A percentile compares a stretch with the other conserved stretches of the same genome.
Evolutionary conservation across 1,284 basidiomycete genomes (phyloP).

Genomic region (Sphagnurus paluster): DNA sequence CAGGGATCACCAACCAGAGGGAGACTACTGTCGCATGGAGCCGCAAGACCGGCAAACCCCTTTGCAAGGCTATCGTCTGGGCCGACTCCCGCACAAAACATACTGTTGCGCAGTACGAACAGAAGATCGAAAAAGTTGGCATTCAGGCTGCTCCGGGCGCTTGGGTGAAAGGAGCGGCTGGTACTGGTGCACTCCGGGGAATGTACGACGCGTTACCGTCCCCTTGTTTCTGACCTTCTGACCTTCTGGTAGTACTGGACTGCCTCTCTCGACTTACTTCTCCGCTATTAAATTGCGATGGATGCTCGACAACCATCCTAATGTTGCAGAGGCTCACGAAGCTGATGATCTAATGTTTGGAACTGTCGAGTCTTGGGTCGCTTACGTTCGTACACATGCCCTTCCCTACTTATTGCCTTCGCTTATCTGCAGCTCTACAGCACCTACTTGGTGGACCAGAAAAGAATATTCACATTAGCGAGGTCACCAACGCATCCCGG

Average conservation of each 20-base stretch:
- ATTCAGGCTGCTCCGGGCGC: conserved; percentile 71
- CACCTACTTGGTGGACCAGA: conserved; percentile 79
- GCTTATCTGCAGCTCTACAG: conserved; percentile 37
- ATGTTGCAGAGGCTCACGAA: conserved; percentile 81
- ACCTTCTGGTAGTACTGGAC: conserved; percentile 65
- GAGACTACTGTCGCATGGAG: conserved; percentile 98
- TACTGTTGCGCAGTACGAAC: conserved; percentile 77
- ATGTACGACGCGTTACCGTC: conserved; percentile 53
- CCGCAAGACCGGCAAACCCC: conserved; percentile 82
- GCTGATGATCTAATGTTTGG: conserved; percentile 87
- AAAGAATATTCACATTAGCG: conserved; percentile 82
- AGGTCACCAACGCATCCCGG: conserved; percentile 96
- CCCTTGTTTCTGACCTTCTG: conserved; percentile 9
- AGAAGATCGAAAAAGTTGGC: conserved; percentile 73
- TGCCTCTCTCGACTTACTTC: conserved; percentile 96
- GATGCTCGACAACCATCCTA: conserved; percentile 92
- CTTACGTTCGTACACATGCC: conserved; percentile 64
- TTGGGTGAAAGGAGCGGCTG: conserved; percentile 72
- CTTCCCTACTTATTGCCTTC: conserved; percentile 3
- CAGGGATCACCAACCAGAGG: conserved; percentile 96
- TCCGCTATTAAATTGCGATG: conserved; percentile 94
- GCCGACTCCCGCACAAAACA: conserved; percentile 90
- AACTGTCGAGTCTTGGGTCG: conserved; percentile 96
- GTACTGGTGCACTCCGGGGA: conserved; percentile 62
- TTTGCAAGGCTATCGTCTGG: conserved; percentile 95